Evolutionary conservation across 1,284 basidiomycete genomes (phyloP).

Genomic region (Violaceomyces palustris): DNA sequence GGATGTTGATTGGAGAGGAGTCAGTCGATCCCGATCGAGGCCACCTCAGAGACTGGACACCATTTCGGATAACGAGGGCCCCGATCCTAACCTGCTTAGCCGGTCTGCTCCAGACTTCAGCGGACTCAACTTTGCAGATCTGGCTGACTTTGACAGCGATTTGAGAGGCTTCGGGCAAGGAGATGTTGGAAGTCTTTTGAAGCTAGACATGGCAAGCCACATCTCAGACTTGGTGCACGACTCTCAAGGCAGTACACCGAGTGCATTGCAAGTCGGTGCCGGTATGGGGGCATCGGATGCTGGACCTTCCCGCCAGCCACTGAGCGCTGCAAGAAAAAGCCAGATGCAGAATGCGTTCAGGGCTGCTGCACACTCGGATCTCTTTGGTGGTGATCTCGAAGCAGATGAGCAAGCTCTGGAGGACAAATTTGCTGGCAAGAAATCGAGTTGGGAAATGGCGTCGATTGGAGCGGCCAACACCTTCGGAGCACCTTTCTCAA

Average conservation of each 20-base stretch:
- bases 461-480: slow-evolving; percentile 42
- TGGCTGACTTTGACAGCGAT: slow-evolving; percentile 22
- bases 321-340: slow-evolving; percentile 21
- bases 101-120: slow-evolving; percentile 28
- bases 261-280: not conserved
- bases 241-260: not conserved
- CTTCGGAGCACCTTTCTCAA: slow-evolving; percentile 37
- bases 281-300: not conserved
- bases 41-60: slow-evolving; percentile 58
- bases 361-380: slow-evolving; percentile 36
- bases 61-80: slow-evolving; percentile 25
- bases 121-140: slow-evolving; percentile 30
- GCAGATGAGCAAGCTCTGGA: slow-evolving; percentile 10
- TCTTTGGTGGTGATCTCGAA: slow-evolving; percentile 36
- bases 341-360: slow-evolving; percentile 42
- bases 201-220: not conserved
- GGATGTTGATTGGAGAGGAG: slow-evolving; percentile 95
- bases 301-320: too few relatives aligned
- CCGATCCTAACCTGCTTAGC: slow-evolving; percentile 19
- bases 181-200: too few relatives aligned
- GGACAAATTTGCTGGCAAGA: slow-evolving; percentile 10
- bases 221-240: not conserved
- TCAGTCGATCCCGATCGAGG: slow-evolving; percentile 85
- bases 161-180: not conserved
- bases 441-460: slow-evolving; percentile 33